Evolutionary conservation across 2,329 filamentous ascomycete species (phyloP).

Genomic region (Monilinia vaccinii-corymbosi): DNA sequence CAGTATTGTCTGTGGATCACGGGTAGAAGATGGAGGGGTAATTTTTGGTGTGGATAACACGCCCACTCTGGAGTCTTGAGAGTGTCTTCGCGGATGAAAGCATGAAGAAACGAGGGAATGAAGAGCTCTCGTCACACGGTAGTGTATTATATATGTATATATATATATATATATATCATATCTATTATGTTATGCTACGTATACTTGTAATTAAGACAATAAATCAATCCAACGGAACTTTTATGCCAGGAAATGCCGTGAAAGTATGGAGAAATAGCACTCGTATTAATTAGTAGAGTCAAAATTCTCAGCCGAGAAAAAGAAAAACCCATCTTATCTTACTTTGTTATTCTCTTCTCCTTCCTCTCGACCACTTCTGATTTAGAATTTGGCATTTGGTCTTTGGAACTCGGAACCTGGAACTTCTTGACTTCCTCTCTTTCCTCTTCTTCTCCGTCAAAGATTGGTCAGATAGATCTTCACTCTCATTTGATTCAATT

Average conservation of each 20-base stretch:
- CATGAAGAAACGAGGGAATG: too few relatives aligned
- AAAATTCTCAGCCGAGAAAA: conserved; percentile 6
- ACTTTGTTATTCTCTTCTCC: background rate
- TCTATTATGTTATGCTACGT: too few relatives aligned
- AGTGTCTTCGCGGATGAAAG: background rate
- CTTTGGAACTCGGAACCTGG: too few relatives aligned
- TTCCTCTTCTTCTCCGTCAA: background rate
- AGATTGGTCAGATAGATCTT: background rate
- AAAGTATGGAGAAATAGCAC: too few relatives aligned
- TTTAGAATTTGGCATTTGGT: too few relatives aligned
- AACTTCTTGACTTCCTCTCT: background rate
- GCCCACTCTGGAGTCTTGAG: too few relatives aligned
- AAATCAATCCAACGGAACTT: background rate
- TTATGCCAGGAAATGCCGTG: background rate
- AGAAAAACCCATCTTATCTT: conserved; percentile 5
- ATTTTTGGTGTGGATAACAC: background rate
- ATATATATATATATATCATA: too few relatives aligned
- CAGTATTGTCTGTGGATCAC: too few relatives aligned
- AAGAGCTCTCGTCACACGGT: too few relatives aligned
- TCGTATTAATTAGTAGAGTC: too few relatives aligned
- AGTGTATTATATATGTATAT: too few relatives aligned
- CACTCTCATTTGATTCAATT: background rate
- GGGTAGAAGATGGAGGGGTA: background rate
- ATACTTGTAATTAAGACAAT: too few relatives aligned
- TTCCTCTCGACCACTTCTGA: background rate